Evolutionary conservation across 164 flowering plant genomes (phyloP), one percentile per base, ranked within the genome.

Genomic region (Vitis labrusca): DNA sequence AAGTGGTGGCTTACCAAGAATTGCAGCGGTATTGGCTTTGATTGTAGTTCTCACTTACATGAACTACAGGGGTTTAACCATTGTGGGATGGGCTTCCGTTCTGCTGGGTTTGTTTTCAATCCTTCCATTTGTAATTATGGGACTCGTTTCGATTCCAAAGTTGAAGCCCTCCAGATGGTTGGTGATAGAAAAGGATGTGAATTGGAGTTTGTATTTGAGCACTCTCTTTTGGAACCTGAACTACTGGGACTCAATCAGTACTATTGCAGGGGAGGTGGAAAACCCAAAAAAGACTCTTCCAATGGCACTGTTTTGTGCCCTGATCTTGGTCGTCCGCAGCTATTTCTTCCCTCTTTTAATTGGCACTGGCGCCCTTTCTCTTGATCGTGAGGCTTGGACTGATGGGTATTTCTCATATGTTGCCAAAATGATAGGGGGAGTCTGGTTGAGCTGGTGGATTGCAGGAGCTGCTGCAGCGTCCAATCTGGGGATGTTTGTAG

Each of bases 211-310:
- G 65, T 86, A 81, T 64, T 56, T 86, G 70, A 86, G 83, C 70
- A 81, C 88, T 17, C 81, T 86, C 13, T 86, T 86, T 67, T 86
- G 89, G 90, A 84, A 84, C 70, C 69, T 86, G 70, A 86, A 86
- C 62, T 84, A 82, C 17, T 86, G 90, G 90, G 88, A 86, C 63
- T 84, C 88, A 2, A 77, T 85, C 17, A 86, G 90, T 67, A 86
- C 90, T 19, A 75, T 83, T 27, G 80, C 84, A 2, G 90, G 90
- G 8, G 90, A 86, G 78, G 88, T 86, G 52, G 73, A 77, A 1
- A 75, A 86, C 71, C 90, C 85, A 2, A 82, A 74, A 67, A 83
- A 67, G 63, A 81, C 88, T 49, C 77, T 86, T 12, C 88, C 90
- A 9, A 78, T 71, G 73, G 80, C 90, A 16, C 72, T 86, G 59